Percentiles rank a stretch among this genome's conserved stretches.
phyloP scores from a whole-genome alignment of 2,329 filamentous ascomycete species.

The Colletotrichum ledebouriae region DNA sequence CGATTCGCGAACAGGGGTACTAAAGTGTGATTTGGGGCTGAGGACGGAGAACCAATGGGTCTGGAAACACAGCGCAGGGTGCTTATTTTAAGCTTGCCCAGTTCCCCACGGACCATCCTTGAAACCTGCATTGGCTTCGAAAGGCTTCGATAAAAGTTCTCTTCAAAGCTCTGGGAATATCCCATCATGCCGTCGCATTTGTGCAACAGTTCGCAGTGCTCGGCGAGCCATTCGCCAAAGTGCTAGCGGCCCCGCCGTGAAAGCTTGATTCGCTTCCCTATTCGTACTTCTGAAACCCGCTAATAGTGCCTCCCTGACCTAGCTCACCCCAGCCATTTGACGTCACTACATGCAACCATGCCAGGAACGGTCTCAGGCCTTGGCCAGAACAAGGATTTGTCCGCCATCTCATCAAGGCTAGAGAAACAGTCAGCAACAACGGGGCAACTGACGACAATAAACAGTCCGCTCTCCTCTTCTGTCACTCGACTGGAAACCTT shows the following conservation, averaged over 20 bases:
- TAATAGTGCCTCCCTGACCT: constrained; percentile 24
- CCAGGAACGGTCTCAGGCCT: constrained; percentile 18
- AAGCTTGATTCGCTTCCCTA: constrained; percentile 37
- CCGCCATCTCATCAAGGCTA: constrained; percentile 18
- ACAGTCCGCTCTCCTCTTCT: neutral
- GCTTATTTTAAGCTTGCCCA: constrained; percentile 1
- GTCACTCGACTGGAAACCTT: neutral
- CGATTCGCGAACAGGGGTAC: constrained; percentile 12
- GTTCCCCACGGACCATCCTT: constrained; percentile 23
- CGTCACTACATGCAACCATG: constrained; percentile 24
- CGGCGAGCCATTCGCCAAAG: constrained; percentile 11
- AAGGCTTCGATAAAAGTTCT: neutral
- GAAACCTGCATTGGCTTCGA: constrained; percentile 20
- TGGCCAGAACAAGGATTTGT: constrained; percentile 27
- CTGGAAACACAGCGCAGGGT: constrained; percentile 20
- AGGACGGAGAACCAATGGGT: constrained; percentile 8
- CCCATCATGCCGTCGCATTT: constrained; percentile 10
- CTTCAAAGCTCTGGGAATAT: constrained; percentile 8
- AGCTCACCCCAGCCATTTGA: constrained; percentile 30
- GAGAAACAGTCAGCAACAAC: constrained; percentile 29
- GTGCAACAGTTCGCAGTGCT: neutral
- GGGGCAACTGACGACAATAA: constrained; percentile 6
- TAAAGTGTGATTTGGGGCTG: constrained; percentile 17
- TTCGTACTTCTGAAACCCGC: constrained; percentile 37
- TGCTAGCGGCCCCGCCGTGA: constrained; percentile 18